Base-by-base conservation (phyloP, 2,329 filamentous ascomycete species). In the Claviceps lovelessii region DNA sequence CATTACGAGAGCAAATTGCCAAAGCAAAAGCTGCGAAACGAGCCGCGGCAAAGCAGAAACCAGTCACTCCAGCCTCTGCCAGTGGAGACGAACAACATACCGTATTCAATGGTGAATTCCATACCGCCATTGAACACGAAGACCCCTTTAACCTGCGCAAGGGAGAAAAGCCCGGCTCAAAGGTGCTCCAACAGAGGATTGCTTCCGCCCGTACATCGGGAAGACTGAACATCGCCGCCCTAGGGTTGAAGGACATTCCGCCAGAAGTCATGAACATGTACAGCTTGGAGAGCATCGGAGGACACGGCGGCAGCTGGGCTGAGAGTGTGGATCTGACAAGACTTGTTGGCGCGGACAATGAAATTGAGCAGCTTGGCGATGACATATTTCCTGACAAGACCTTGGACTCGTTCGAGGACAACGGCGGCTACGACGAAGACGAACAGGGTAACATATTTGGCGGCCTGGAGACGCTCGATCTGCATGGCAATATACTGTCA, bases 251-350 rank as follows among this genome's bases (percentile, higher is more conserved):
- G 57, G 77, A 85, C 55, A 86, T 98, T 4, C 93, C 93, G 0
- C 70, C 79, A 1, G 88, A 94, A 64, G 86, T 97, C 0, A 73
- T 95, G 70, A 81, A 83, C 54, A 97, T 97, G 90, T 97, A 96
- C 66, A 86, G 90, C 61, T 75, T 88, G 19, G 83, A 90, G 53
- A 77, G 79, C 1, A 76, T 83, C 54, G 80, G 84, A 42, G 75
- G 74, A 13, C 73, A 78, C 28, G 81, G 78, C 41, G 79, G 83
- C 11, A 81, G 84, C 39, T 97, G 93, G 93, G 90, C 90, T 2
- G 91, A 97, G 68, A 85, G 86, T 56, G 88, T 97, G 11, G 91
- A 97, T 64, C 72, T 97, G 49, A 86, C 84, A 0, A 83, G 86
- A 57, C 83, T 97, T 51, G 81, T 93, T 59, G 90, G 87, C 6